A percentile compares a stretch with the other conserved stretches of the same genome.
Conservation (phyloP, 2,329 filamentous ascomycete genomes). For the Xylariomycetidae sp. region DNA sequence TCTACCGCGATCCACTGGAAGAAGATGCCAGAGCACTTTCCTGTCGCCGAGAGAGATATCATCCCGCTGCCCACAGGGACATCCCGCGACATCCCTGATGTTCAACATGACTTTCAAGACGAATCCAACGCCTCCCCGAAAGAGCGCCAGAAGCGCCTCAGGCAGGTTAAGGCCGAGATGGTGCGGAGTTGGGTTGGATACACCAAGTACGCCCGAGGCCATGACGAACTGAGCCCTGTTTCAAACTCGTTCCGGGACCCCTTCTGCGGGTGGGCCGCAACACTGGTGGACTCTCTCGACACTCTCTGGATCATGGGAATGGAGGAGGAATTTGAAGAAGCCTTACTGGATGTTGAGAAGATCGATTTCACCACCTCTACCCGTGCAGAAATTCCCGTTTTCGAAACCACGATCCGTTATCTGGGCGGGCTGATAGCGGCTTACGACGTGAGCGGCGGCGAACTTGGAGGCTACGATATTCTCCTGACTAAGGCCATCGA, state of each 20-base stretch:
- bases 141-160: constrained; percentile 57
- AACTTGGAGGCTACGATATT: constrained; percentile 49
- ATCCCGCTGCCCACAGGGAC: constrained; percentile 69
- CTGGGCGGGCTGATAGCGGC: constrained; percentile 79
- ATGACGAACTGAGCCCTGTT: constrained; percentile 79
- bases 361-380: constrained; percentile 78
- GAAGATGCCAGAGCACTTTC: constrained; percentile 70
- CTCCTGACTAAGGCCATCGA: constrained; percentile 67
- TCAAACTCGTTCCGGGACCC: constrained; percentile 64
- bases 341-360: constrained; percentile 44
- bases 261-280: constrained; percentile 74
- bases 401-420: constrained; percentile 89
- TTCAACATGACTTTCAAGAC: constrained; percentile 67
- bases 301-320: constrained; percentile 70
- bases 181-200: constrained; percentile 78
- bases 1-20: constrained; percentile 57
- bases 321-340: constrained; percentile 59
- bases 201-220: constrained; percentile 70
- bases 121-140: constrained; percentile 57
- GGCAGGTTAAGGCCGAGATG: constrained; percentile 67
- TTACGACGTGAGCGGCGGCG: constrained; percentile 73
- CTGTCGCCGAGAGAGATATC: constrained; percentile 62
- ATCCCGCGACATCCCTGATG: constrained; percentile 63
- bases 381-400: constrained; percentile 71
- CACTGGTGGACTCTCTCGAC: constrained; percentile 61